Percentiles rank a stretch among this genome's conserved stretches.
phyloP scores from a whole-genome alignment of 2,329 filamentous ascomycete species.

The Aspergillus floridensis region DNA sequence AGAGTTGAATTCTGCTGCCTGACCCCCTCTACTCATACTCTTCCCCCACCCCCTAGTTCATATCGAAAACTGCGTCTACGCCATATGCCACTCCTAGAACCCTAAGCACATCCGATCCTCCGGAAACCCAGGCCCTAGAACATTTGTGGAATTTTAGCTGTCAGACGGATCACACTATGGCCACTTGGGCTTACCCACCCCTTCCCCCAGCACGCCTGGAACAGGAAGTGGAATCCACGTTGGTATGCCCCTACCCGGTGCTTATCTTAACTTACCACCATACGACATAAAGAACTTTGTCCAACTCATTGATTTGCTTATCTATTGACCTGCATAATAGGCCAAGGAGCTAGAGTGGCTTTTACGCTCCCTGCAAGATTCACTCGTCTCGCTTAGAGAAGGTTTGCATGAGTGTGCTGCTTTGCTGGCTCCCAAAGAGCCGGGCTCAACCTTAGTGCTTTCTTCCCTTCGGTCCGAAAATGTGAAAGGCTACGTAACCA shows the following conservation, averaged over 20 bases:
- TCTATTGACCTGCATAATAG: conserved; percentile 30
- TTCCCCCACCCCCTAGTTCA: not conserved
- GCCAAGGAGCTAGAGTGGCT: conserved; percentile 64
- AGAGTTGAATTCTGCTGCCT: not conserved
- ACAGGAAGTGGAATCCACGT: conserved; percentile 52
- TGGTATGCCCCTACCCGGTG: conserved; percentile 39
- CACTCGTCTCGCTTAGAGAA: conserved; percentile 59
- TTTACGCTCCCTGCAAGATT: conserved; percentile 59
- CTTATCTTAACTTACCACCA: not conserved
- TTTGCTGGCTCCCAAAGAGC: conserved; percentile 78
- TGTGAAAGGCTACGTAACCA: conserved; percentile 88
- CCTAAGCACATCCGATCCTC: conserved; percentile 2
- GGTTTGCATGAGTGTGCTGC: conserved; percentile 87
- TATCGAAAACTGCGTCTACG: not conserved
- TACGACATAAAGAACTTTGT: not conserved
- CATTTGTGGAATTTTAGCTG: not conserved
- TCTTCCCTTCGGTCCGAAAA: conserved; percentile 83
- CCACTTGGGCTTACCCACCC: conserved; percentile 61
- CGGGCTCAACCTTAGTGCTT: conserved; percentile 83
- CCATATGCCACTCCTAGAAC: not conserved
- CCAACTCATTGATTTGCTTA: not conserved
- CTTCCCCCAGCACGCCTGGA: conserved; percentile 51
- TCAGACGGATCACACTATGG: conserved; percentile 46
- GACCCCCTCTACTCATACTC: not conserved
- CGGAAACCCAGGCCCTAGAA: not conserved